Percentiles rank a stretch among this genome's conserved stretches.
Evolutionary conservation across 306 rosid genomes (phyloP).

Genomic region (Quercus ilex): DNA sequence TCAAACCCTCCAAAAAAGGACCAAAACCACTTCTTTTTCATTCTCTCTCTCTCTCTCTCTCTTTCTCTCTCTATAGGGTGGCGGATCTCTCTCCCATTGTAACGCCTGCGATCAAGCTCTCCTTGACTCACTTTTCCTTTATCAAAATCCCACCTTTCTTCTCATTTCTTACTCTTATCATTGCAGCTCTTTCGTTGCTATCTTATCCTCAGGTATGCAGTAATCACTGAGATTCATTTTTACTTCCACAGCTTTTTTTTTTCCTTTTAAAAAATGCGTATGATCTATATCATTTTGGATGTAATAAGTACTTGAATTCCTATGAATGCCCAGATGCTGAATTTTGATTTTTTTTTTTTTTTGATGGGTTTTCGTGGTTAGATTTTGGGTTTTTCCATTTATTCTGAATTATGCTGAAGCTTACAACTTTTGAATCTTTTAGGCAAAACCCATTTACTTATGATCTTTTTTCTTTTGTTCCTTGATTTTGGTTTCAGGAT

Average conservation of each 20-base stretch:
- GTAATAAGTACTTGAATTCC: not conserved
- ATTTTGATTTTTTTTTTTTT: not conserved
- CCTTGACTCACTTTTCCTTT: not conserved
- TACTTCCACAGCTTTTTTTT: not conserved
- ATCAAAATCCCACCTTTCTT: not conserved
- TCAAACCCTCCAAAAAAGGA: too few species aligned
- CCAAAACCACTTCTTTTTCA: not conserved
- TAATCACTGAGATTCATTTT: not conserved
- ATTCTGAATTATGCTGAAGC: not conserved
- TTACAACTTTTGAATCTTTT: not conserved
- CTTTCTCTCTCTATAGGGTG: not conserved
- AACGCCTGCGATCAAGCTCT: not conserved
- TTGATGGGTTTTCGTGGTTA: not conserved
- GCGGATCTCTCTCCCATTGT: constrained; percentile 11
- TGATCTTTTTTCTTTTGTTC: not conserved
- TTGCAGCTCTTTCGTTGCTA: too few species aligned
- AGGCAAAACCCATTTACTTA: not conserved
- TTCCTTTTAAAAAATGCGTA: not conserved
- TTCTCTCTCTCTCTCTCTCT: not conserved
- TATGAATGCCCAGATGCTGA: not conserved
- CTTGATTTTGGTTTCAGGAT: not conserved
- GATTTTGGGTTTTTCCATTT: not conserved
- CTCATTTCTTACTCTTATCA: not conserved
- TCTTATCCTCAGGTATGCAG: not conserved
- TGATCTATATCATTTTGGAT: not conserved